Percentiles rank a stretch among this genome's conserved stretches.
Evolutionary conservation across 1,284 basidiomycete species (phyloP).

Genomic region (Macrocystidia cucumis): DNA sequence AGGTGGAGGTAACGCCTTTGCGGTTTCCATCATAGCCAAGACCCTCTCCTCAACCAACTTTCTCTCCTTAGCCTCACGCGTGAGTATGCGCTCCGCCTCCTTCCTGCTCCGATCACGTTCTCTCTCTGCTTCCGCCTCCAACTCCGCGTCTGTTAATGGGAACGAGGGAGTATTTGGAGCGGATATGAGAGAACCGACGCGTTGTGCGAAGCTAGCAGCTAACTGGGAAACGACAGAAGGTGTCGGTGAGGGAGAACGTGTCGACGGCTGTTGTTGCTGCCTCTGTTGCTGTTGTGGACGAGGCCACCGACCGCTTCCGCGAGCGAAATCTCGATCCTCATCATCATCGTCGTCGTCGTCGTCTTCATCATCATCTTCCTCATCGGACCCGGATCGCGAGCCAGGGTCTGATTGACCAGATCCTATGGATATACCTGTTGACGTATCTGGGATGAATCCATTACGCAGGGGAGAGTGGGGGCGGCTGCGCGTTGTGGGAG

Average conservation of each 20-base stretch:
- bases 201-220: conserved; percentile 63
- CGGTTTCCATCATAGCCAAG: conserved; percentile 56
- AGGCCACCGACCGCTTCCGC: no score
- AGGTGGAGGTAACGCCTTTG: conserved; percentile 39
- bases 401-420: no score
- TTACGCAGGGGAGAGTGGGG: conserved; percentile 66
- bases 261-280: no score
- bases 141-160: conserved; percentile 66
- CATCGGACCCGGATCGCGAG: conserved; percentile 35
- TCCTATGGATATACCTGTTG: no score
- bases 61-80: conserved; percentile 59
- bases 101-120: conserved; percentile 66
- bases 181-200: conserved; percentile 56
- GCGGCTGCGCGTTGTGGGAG: no score
- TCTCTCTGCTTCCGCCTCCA: conserved; percentile 69
- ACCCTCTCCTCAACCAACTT: conserved; percentile 63
- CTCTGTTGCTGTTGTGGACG: no score
- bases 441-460: conserved; percentile 41
- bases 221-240: conserved; percentile 66
- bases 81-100: conserved; percentile 70
- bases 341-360: conserved; percentile 36
- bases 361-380: conserved; percentile 29
- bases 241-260: conserved; percentile 51
- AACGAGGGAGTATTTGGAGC: no score
- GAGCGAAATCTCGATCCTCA: conserved; percentile 24